Conservation (phyloP, 345 rosid genomes). For the Clausena lansium region DNA sequence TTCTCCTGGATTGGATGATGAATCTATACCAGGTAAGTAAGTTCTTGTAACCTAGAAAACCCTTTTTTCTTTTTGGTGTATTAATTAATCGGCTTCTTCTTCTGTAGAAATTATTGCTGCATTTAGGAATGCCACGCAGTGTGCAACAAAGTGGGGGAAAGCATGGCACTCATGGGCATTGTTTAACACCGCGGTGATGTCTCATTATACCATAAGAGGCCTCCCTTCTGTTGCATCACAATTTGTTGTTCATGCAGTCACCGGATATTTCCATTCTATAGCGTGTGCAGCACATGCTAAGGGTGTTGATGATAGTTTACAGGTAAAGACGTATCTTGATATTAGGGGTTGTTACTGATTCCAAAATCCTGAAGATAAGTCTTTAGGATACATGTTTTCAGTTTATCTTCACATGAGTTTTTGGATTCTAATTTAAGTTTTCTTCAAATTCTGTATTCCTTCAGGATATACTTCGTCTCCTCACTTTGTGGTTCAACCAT, state of each 20-base stretch:
- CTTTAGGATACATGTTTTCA: neutral
- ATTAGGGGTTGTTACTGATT: conserved; percentile 4
- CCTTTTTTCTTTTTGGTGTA: too few relatives aligned
- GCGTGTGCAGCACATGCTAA: conserved; percentile 90
- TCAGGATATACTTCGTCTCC: conserved; percentile 98
- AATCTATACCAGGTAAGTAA: conserved; percentile 70
- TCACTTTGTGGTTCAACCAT: conserved; percentile 98
- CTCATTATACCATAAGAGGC: conserved; percentile 77
- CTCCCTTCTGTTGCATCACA: conserved; percentile 57
- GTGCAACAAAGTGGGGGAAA: conserved; percentile 83
- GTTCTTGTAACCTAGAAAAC: neutral
- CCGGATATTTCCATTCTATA: conserved; percentile 96
- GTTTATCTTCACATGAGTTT: neutral
- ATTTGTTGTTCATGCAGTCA: conserved; percentile 91
- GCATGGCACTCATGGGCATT: conserved; percentile 99
- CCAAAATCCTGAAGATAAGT: neutral
- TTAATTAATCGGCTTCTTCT: neutral
- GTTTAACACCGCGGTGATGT: conserved; percentile 97
- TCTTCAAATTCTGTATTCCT: conserved; percentile 20
- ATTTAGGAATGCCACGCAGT: conserved; percentile 72
- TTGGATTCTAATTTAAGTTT: neutral
- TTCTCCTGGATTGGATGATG: conserved; percentile 86
- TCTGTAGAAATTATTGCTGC: conserved; percentile 68
- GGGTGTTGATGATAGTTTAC: conserved; percentile 98
- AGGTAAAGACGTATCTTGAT: conserved; percentile 46